Base-by-base conservation (phyloP, 345 rosid species). In the Jatropha curcas region DNA sequence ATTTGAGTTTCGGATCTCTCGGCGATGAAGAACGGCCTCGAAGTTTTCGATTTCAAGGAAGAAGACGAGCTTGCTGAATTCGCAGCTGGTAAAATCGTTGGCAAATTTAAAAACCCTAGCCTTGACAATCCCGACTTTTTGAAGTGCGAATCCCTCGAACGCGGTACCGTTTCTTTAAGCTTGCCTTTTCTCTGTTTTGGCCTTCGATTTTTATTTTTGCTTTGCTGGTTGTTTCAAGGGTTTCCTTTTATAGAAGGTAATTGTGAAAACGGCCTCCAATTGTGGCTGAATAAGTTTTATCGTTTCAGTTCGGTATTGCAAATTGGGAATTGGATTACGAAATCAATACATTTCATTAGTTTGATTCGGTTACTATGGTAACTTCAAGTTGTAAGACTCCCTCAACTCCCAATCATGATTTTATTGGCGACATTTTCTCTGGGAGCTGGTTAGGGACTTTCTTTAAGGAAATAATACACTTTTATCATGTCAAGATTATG, bases 21-120 rank as follows among this genome's bases (percentile, higher is more conserved):
- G 2, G 60, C 77, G 71, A 92, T 90, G 97, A 86, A 87, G 85
- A 78, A 71, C 72, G 83, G 62, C 25, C 68, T 82, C 10, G 88
- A 80, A 1, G 89, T 86, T 22, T 89, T 84, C 79, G 95, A 89
- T 63, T 90, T 88, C 89, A 86, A 81, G 7, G 90, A 88, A 76
- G 97, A 87, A 59, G 97, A 90, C 69, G 91, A 88, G 86, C 73
- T 83, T 63, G 51, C 86, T 33, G 95, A 92, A 71, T 60, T 73
- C 10, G 72, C 78, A 35, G 77, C 87, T 48, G 84, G 80, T 28
- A 84, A 90, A 73, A 62, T 79, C 46, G 52, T 77, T 58, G 74
- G 59, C 76, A 90, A 90, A 76, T 83, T 82, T 52, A 62, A 84
- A 82, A 86, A 79, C 91, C 93, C 97, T 90, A 86, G 79, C 71